phyloP scores from a whole-genome alignment of 2,329 filamentous ascomycete genomes.

The Pseudocercospora fuligena region DNA sequence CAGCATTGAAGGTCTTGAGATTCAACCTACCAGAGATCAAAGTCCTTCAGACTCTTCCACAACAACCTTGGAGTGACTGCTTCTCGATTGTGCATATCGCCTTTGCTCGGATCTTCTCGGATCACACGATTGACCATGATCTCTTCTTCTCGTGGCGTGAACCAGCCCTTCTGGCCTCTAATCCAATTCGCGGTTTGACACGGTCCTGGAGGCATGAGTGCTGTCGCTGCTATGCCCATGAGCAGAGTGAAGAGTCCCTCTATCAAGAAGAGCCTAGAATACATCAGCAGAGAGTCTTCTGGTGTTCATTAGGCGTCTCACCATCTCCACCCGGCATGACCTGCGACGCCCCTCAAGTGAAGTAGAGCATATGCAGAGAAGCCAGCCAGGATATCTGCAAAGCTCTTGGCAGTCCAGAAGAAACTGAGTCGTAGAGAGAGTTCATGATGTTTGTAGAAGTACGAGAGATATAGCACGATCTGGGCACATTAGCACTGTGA shows the following conservation, averaged over 20 bases:
- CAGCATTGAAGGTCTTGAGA: neutral
- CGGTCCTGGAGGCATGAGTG: slow-evolving; percentile 14
- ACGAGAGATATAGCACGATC: slow-evolving; percentile 12
- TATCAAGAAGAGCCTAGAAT: slow-evolving; percentile 53
- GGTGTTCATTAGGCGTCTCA: neutral
- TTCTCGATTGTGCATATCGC: slow-evolving; percentile 63
- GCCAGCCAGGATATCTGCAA: slow-evolving; percentile 35
- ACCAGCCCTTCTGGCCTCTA: slow-evolving; percentile 56
- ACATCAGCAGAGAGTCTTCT: slow-evolving; percentile 43
- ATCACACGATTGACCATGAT: slow-evolving; percentile 66
- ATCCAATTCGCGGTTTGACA: slow-evolving; percentile 33
- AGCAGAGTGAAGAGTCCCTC: slow-evolving; percentile 59
- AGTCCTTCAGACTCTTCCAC: slow-evolving; percentile 20
- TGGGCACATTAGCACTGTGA: neutral
- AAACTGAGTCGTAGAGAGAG: slow-evolving; percentile 14
- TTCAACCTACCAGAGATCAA: slow-evolving; percentile 17
- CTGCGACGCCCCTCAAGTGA: slow-evolving; percentile 48
- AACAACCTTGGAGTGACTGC: slow-evolving; percentile 52
- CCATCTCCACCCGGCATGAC: slow-evolving; percentile 53
- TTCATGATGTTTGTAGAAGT: slow-evolving; percentile 21
- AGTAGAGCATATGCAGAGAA: slow-evolving; percentile 40
- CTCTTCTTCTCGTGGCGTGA: slow-evolving; percentile 65
- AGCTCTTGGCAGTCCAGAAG: slow-evolving; percentile 32
- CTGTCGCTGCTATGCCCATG: slow-evolving; percentile 55
- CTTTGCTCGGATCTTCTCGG: slow-evolving; percentile 60